Conservation (phyloP, 2,329 filamentous ascomycete species). For the Dactylellina drechsleri region DNA sequence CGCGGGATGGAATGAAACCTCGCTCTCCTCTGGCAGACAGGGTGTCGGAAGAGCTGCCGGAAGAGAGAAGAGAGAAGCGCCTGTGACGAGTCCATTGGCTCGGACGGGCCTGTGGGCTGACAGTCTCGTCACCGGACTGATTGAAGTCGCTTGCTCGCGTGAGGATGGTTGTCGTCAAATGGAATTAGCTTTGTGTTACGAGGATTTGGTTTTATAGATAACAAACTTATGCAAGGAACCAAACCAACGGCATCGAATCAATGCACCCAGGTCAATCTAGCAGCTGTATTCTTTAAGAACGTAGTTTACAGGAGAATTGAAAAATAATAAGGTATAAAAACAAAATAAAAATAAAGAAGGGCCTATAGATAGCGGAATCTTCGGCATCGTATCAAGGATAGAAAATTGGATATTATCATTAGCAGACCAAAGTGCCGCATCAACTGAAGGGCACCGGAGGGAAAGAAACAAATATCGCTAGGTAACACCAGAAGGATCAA, state of each 20-base stretch:
- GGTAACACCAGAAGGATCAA: constrained; percentile 17
- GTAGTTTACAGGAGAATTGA: constrained; percentile 39
- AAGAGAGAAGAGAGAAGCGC: constrained; percentile 77
- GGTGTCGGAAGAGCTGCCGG: constrained; percentile 82
- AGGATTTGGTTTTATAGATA: constrained; percentile 47
- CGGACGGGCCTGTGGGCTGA: constrained; percentile 12
- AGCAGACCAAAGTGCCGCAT: neutral
- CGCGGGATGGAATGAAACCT: constrained; percentile 29
- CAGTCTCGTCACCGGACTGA: constrained; percentile 2
- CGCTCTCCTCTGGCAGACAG: constrained; percentile 67
- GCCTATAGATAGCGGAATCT: neutral
- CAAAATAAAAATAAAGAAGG: neutral
- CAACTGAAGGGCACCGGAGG: neutral
- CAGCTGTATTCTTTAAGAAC: constrained; percentile 14
- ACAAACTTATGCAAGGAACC: constrained; percentile 19
- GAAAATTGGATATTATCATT: no score
- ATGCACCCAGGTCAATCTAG: constrained; percentile 6
- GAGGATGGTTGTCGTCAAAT: constrained; percentile 30
- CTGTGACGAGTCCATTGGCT: constrained; percentile 54
- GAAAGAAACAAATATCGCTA: constrained; percentile 23
- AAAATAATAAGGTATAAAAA: constrained; percentile 3
- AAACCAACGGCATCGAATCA: neutral
- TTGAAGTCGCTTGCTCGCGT: constrained; percentile 31
- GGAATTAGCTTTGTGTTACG: constrained; percentile 16
- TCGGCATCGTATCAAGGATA: neutral